Evolutionary conservation across 106 monocot species (phyloP).

Genomic region (Platanthera guangdongensis): DNA sequence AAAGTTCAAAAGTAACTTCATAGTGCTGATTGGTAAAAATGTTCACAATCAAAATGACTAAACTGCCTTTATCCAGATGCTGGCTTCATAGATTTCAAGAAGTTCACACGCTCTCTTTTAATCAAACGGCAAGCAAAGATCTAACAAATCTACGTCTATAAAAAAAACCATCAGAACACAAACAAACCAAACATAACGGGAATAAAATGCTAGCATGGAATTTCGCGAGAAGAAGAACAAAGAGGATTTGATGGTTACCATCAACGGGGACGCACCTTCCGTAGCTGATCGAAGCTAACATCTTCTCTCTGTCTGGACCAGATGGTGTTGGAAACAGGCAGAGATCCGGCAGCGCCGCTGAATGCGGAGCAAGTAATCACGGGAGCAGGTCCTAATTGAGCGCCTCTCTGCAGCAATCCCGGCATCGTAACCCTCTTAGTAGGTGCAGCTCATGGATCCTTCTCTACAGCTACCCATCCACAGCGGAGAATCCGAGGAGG

Average conservation of each 20-base stretch:
- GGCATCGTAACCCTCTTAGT: conserved; percentile 30
- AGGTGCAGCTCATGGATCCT: background rate
- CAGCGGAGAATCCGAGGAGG: background rate
- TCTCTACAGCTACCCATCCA: conserved; percentile 15
- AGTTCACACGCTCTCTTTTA: background rate
- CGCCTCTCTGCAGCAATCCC: conserved; percentile 22
- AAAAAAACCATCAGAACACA: background rate
- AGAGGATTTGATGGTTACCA: conserved; percentile 1
- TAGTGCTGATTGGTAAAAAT: background rate
- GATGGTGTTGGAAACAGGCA: conserved; percentile 27
- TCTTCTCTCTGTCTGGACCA: conserved; percentile 70
- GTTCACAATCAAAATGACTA: background rate
- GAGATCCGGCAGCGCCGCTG: conserved; percentile 14
- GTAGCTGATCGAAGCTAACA: conserved; percentile 71
- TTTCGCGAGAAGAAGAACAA: background rate
- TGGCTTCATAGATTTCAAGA: background rate
- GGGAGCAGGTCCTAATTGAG: conserved; percentile 22
- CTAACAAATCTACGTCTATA: background rate
- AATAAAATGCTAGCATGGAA: background rate
- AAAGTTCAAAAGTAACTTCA: too few relatives aligned
- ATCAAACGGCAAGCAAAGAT: background rate
- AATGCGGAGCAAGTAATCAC: conserved; percentile 6
- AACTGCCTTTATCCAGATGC: background rate
- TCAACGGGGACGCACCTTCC: conserved; percentile 44
- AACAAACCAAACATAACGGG: background rate